Conservation (phyloP, 1,284 basidiomycete species). For the Ustilago crameri region DNA sequence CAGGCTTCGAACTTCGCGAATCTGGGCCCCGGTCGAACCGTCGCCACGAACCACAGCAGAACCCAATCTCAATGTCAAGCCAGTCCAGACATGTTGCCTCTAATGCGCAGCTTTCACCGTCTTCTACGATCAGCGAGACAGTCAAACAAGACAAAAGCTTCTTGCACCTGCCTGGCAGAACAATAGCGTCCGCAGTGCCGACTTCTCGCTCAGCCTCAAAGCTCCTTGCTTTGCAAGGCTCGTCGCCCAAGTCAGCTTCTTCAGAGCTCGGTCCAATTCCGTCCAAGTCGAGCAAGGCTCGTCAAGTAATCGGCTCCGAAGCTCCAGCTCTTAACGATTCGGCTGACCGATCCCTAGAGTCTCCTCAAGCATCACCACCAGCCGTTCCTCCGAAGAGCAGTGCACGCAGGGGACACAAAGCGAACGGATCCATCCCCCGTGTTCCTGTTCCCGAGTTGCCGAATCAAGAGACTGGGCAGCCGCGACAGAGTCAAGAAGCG, state of each 20-base stretch:
- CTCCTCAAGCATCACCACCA: conserved; percentile 1
- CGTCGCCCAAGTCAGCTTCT: no score
- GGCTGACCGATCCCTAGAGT: neutral
- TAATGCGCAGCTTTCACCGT: neutral
- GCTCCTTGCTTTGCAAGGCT: no score
- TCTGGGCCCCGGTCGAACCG: neutral
- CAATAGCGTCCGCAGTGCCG: no score
- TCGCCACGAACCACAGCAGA: conserved; percentile 10
- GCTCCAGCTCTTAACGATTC: neutral
- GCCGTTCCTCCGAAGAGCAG: conserved; percentile 17
- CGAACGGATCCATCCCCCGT: neutral
- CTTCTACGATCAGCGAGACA: neutral
- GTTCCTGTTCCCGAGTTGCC: conserved; percentile 5
- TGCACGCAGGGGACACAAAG: neutral
- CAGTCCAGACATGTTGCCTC: conserved; percentile 10
- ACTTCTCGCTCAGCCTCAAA: no score
- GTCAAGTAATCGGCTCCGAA: no score
- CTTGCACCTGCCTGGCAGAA: conserved; percentile 4
- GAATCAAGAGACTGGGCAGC: neutral
- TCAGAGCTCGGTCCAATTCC: no score
- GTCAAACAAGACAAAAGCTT: conserved; percentile 8
- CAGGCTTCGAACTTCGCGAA: conserved; percentile 2
- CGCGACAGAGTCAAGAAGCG: conserved; percentile 6
- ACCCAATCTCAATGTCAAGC: conserved; percentile 6
- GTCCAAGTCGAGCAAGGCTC: no score